Percentiles rank a stretch among this genome's conserved stretches.
These are phyloP conservation scores for Polytrichum formosum DNA, from an alignment of 225 moss, liverwort and hornwort species.

Conservation along the genomic window DNA sequence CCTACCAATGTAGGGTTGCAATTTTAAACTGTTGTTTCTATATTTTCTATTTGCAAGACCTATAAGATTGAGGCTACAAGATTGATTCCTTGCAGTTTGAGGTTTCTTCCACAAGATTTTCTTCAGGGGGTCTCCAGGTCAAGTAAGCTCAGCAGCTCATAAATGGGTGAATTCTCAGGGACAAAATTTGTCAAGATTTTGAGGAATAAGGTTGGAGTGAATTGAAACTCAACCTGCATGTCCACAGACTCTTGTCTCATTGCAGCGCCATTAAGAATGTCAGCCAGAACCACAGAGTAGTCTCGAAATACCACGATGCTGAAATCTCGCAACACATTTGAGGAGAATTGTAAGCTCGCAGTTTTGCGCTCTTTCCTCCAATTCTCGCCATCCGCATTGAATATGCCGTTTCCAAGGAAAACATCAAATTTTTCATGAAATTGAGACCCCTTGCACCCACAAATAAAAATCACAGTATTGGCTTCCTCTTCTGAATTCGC, in stretches of 20 bases:
- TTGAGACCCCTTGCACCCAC: slow-evolving; percentile 1
- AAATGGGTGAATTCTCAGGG: too few relatives aligned
- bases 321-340: slow-evolving; percentile 6
- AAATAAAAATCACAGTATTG: too few relatives aligned
- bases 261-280: not conserved
- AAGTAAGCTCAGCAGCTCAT: too few relatives aligned
- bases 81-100: too few relatives aligned
- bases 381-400: slow-evolving; percentile 8
- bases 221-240: not conserved
- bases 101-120: too few relatives aligned
- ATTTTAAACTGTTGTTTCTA: too few relatives aligned
- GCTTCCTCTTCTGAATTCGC: too few relatives aligned
- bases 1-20: too few relatives aligned
- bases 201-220: not conserved
- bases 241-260: not conserved
- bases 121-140: too few relatives aligned
- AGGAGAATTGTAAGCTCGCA: slow-evolving; percentile 8
- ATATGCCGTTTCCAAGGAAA: slow-evolving; percentile 19
- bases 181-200: too few relatives aligned
- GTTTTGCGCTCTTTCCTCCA: slow-evolving; percentile 23
- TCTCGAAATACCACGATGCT: slow-evolving; percentile 14
- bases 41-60: too few relatives aligned
- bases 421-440: slow-evolving; percentile 12
- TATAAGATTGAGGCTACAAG: too few relatives aligned
- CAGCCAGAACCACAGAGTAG: slow-evolving; percentile 6